Conservation (phyloP, 768 basidiomycete species). For the Pholiota conissans region DNA sequence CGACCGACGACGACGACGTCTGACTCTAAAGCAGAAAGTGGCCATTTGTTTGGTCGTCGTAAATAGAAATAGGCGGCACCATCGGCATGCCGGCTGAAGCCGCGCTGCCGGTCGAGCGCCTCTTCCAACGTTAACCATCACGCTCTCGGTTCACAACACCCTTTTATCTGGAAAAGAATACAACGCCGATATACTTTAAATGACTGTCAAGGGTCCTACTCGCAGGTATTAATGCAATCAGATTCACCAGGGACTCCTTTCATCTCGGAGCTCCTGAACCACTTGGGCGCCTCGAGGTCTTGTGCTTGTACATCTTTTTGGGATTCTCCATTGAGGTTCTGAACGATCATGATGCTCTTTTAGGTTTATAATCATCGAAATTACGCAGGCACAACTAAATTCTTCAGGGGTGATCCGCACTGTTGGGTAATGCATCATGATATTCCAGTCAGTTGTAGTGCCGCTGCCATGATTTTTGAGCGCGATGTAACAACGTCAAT, state of each 20-base stretch:
- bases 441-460: background rate
- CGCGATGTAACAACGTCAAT: background rate
- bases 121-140: background rate
- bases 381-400: background rate
- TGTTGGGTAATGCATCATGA: background rate
- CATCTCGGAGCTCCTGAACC: slow-evolving; percentile 4
- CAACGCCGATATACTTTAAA: background rate
- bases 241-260: slow-evolving; percentile 8
- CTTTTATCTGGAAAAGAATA: no score
- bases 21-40: no score
- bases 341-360: background rate
- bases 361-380: background rate
- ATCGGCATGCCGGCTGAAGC: background rate
- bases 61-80: background rate
- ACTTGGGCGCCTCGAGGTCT: slow-evolving; percentile 1
- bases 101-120: background rate
- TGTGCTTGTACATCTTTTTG: background rate
- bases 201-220: slow-evolving; percentile 3
- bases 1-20: background rate
- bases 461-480: background rate
- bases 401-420: background rate
- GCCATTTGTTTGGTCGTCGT: background rate
- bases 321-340: background rate
- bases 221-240: background rate
- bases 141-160: no score